Evolutionary conservation across 768 basidiomycete genomes (phyloP), one percentile per base, ranked within the genome.

Genomic region (Omphalotus guepiniiformis): DNA sequence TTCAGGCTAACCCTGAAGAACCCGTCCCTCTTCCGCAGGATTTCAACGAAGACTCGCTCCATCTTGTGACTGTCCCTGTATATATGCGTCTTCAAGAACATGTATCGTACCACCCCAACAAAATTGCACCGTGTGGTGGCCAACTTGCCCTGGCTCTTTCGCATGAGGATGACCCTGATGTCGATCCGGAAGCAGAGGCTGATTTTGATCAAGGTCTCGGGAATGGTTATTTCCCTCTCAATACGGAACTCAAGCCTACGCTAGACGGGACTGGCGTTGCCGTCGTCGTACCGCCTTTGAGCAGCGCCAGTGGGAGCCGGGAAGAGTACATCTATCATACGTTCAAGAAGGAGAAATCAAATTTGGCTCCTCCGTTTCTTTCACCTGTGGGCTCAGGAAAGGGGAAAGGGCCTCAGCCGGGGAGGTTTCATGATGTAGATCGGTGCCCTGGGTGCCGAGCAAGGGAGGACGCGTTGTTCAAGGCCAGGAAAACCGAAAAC

Each of bases 61-160:
- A 39, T 19, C 57, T 79, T 27, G 65, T 63, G 4, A 73, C 71
- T 48, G 64, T 70, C 19, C 83, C 83, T 3, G 53, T 85, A 29
- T 84, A 74, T 57, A 70, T 87, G 65, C 72, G 79, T 9, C 62
- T 86, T 21, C 62, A 66, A 35, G 85, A 88, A 58, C 78, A 77
- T 34, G 73, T 76, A 15, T 16, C 38, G 9, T 50, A 44, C 34
- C 4, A 34, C 13, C 40, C 32, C 18, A 32, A 28, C 23, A 39
- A 9, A 9, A n/a, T 39, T 15, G 22, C 32, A n/a, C 47, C 47
- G 6, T 48, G 38, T 48, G 47, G 37, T 23, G 21, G 21, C 21
- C 29, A 39, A 16, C 26, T 29, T 2, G 39, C 35, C 7, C 23
- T 16, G 4, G 30, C 15, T 36, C 15, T 25, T 15, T 12, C 6